phyloP scores from a whole-genome alignment of 2,329 filamentous ascomycete species.

The Diaporthe eres region DNA sequence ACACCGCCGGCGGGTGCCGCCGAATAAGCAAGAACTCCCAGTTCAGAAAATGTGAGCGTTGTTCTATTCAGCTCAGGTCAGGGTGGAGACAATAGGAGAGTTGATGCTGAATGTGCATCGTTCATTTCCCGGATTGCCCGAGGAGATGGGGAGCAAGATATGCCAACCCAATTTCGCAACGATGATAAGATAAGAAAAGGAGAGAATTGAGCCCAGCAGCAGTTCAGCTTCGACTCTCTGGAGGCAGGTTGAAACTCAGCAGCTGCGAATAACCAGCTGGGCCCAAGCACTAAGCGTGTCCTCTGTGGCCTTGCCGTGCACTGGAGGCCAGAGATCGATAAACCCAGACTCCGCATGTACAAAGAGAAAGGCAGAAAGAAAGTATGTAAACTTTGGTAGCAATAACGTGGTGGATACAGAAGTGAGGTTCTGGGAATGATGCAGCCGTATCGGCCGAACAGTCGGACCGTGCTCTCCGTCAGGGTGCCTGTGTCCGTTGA shows the following conservation, averaged over 20 bases:
- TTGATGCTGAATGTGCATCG: background rate
- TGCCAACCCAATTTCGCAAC: background rate
- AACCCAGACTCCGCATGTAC: no score
- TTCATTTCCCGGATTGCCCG: slow-evolving; percentile 1
- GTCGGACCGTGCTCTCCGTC: slow-evolving; percentile 9
- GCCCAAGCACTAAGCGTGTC: background rate
- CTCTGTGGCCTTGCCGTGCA: background rate
- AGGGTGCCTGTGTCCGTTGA: slow-evolving; percentile 28
- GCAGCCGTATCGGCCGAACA: slow-evolving; percentile 7
- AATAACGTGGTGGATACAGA: background rate
- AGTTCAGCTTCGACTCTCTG: slow-evolving; percentile 1
- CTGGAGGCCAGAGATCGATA: background rate
- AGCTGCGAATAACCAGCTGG: background rate
- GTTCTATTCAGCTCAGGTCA: background rate
- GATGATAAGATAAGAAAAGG: background rate
- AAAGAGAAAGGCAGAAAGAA: no score
- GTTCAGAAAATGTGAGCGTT: background rate
- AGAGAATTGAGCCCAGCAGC: background rate
- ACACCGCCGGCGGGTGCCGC: slow-evolving; percentile 1
- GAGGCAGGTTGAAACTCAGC: background rate
- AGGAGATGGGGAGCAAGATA: background rate
- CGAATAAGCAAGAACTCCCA: background rate
- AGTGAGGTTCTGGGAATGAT: background rate
- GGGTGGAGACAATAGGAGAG: background rate
- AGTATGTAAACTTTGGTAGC: background rate